Base-by-base conservation (phyloP, 257 asterid species). In the Lantana camara region DNA sequence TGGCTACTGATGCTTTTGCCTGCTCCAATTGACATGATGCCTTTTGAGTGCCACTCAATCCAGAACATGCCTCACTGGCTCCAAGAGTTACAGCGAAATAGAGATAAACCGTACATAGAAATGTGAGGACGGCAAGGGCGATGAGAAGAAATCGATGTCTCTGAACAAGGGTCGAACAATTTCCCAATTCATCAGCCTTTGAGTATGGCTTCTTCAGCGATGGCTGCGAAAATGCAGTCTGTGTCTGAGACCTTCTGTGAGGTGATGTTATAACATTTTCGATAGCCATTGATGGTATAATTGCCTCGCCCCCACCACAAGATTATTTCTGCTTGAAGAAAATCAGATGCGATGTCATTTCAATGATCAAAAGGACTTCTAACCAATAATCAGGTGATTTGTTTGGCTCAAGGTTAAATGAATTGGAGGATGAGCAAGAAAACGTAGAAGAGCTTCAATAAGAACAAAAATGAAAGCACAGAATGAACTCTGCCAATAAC, bases 11-110 rank as follows among this genome's bases (percentile, higher is more conserved):
- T 38, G 53, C 78, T 63, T 71, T 77, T 29, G 78, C 79, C 51
- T 60, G 64, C 70, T 74, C 56, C 74, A 80, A 67, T 58, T 41
- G 78, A 54, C 96, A 88, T 1, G 83, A 29, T 4, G 74, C 82
- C 74, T 81, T 83, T 52, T 67, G 71, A 17, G 81, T 53, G 14
- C 89, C 89, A 0, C 63, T 38, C 75, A 85, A 67, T 22, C 77
- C 84, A 29, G 80, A 78, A 64, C 96, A 88, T 1, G 79, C 65
- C 69, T 79, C 74, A n/a, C 50, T 44, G 0, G 68, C 61, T 4
- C 87, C 88, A 12, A 88, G 77, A 55, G 95, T 88, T 68, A 85
- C 81, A 0, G 95, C 95, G 70, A 88, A 88, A 83, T 88, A 88
- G 16, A 88, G 95, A 83, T 88, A 88, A 52, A 85, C 32, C 8